Evolutionary conservation across 2,329 filamentous ascomycete species (phyloP).

Genomic region (Microsporum ferrugineum): DNA sequence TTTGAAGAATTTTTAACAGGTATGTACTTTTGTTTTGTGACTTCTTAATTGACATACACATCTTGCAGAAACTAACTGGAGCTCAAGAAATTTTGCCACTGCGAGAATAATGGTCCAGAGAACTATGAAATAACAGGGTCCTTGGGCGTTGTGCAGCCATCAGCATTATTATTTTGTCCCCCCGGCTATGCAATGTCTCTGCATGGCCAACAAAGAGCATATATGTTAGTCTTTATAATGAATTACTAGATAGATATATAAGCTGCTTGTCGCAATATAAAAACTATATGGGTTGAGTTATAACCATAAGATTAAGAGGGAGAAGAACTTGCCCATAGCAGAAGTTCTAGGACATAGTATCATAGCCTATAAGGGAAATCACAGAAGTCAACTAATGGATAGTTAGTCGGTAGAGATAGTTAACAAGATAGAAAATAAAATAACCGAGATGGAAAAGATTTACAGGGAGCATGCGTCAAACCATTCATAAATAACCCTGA

Average conservation of each 20-base stretch:
- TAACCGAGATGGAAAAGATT: neutral
- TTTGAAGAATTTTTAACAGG: conserved; percentile 70
- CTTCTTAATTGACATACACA: neutral
- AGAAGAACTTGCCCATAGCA: no score
- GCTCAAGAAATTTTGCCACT: conserved; percentile 9
- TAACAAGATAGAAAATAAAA: neutral
- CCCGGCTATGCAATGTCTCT: neutral
- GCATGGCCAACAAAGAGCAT: neutral
- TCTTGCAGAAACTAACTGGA: neutral
- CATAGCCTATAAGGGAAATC: no score
- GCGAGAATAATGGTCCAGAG: conserved; percentile 8
- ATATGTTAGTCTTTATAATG: neutral
- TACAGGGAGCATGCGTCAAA: neutral
- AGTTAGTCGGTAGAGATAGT: no score
- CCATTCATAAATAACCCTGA: neutral
- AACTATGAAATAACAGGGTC: neutral
- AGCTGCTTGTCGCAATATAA: neutral
- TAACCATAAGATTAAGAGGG: no score
- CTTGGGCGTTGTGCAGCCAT: neutral
- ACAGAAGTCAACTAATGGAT: no score
- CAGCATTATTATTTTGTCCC: neutral
- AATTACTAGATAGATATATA: neutral
- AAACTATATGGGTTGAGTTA: neutral
- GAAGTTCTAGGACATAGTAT: no score
- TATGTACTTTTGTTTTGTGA: conserved; percentile 12